phyloP scores from a whole-genome alignment of 139 green algal genomes.

The Coccomyxa sp. region DNA sequence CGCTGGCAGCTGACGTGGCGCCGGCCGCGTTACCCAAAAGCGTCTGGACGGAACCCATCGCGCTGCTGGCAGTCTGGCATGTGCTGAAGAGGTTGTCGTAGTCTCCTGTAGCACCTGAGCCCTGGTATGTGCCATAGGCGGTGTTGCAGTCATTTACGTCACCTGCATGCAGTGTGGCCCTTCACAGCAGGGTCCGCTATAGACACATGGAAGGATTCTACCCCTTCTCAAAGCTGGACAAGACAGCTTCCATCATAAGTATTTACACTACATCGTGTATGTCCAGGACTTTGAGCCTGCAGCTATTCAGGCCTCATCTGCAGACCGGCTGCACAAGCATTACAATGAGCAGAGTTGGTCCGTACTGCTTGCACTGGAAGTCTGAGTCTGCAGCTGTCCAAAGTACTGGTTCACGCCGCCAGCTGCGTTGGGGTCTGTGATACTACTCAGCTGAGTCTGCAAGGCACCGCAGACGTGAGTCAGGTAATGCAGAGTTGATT shows the following conservation, averaged over 20 bases:
- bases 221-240: too few species aligned
- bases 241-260: too few species aligned
- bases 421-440: background rate
- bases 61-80: background rate
- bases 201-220: too few species aligned
- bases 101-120: background rate
- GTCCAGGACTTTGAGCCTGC: too few species aligned
- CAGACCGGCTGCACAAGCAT: too few species aligned
- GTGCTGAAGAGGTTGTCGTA: background rate
- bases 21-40: too few species aligned
- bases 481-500: background rate
- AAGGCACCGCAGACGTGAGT: background rate
- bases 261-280: too few species aligned
- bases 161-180: too few species aligned
- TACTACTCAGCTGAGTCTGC: background rate
- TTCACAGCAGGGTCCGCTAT: too few species aligned
- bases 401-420: background rate
- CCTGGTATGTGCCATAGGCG: background rate
- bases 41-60: background rate
- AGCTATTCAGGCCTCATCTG: too few species aligned
- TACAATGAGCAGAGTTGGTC: too few species aligned
- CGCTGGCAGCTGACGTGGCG: too few species aligned
- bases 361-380: background rate
- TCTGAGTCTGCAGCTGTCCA: background rate
- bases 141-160: background rate